Evolutionary conservation across 805 yeast species (phyloP).

Genomic region (Monosporozyma siamensis): DNA sequence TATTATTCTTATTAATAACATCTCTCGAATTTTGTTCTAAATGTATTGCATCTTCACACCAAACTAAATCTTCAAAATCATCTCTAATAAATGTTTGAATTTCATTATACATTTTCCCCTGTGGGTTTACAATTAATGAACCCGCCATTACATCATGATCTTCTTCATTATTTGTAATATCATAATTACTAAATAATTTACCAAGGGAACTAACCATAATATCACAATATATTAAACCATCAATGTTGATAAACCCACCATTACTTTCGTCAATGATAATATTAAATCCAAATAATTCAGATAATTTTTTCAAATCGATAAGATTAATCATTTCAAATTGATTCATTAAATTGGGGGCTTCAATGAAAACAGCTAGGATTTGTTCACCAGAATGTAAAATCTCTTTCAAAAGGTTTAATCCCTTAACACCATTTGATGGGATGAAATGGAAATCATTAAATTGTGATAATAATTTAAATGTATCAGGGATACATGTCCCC

Average conservation of each 20-base stretch:
- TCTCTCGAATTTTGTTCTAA: constrained; percentile 91
- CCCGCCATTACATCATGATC: constrained; percentile 90
- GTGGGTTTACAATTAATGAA: constrained; percentile 67
- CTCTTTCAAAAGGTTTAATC: constrained; percentile 50
- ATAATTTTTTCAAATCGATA: constrained; percentile 49
- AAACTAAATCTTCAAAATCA: constrained; percentile 61
- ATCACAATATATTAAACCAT: constrained; percentile 76
- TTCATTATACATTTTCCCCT: constrained; percentile 43
- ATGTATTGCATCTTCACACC: constrained; percentile 92
- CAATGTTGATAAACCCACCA: constrained; percentile 80
- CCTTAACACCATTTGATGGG: constrained; percentile 63
- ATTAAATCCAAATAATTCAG: constrained; percentile 62
- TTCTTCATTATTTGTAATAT: constrained; percentile 32
- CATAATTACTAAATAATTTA: constrained; percentile 58
- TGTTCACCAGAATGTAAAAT: constrained; percentile 53
- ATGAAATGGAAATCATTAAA: constrained; percentile 88
- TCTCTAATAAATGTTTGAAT: constrained; percentile 30
- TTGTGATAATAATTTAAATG: constrained; percentile 72
- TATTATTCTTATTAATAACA: constrained; percentile 51
- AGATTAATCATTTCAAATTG: constrained; percentile 70
- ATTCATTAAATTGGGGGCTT: constrained; percentile 92
- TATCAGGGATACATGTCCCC: constrained; percentile 95
- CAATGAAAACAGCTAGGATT: constrained; percentile 76
- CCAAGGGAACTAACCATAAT: constrained; percentile 80
- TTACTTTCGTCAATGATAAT: constrained; percentile 91